Evolutionary conservation across 1,284 basidiomycete genomes (phyloP), one percentile per base, ranked within the genome.

Genomic region (Microbotryomycetes sp.): DNA sequence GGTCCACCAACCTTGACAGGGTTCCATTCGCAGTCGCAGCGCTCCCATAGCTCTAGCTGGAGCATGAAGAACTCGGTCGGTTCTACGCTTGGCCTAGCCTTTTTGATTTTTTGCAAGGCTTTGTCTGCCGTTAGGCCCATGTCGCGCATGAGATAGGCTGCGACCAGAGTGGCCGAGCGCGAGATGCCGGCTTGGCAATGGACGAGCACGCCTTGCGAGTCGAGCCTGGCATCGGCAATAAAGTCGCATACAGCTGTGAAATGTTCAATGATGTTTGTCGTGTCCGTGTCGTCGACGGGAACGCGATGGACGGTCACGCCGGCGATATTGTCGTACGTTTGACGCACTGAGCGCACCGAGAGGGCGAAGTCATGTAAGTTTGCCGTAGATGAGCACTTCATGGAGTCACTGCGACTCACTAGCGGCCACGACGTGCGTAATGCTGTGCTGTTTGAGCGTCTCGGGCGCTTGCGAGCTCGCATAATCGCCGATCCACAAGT

Each of bases 141-240:
- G 11, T 73, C 71, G 21, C 60, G 49, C 75, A 77, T 77, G 9
- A 77, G 64, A 55, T 75, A 77, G 9, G 76, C 76, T 0, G 73
- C 72, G 24, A 72, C 71, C 23, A 77, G 72, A 3, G 73, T 69
- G 1, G 71, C 64, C 49, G 74, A 75, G 3, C 76, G 67, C 9
- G 73, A 73, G 15, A 74, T 70, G 9, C 75, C 75, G 0, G 76
- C 75, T 56, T 76, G 75, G 52, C 76, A 77, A 56, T 76, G 76
- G 2, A 77, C 75, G 16, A 77, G 70, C 0, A 77, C 73, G 24
- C 70, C 71, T 4, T 73, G 69, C 0, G 62, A 57, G 11, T 65
- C 50, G n/a, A 70, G 68, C 18, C 73, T 67, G n/a, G 69, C 71
- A 9, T 60, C 29, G 4, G 68, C 30, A 41, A 77, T 73, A 54